A percentile compares a stretch with the other conserved stretches of the same genome.
phyloP scores from a whole-genome alignment of 108 stramenopile genomes.

The Stephanodiscus triporus region DNA sequence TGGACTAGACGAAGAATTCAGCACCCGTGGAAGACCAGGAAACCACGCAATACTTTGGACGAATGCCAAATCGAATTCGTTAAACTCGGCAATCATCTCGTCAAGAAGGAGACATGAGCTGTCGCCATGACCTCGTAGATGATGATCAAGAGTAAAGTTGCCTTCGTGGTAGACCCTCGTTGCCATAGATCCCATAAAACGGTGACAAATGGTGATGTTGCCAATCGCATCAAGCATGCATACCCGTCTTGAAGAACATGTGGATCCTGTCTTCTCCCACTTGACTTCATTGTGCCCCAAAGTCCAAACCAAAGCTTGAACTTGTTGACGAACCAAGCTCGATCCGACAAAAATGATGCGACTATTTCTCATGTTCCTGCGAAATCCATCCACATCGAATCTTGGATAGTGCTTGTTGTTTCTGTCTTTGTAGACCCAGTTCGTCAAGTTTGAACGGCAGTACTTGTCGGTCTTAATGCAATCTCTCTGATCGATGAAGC shows the following conservation, averaged over 20 bases:
- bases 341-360: slow-evolving; percentile 20
- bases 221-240: slow-evolving; percentile 9
- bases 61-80: slow-evolving; percentile 14
- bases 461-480: background rate
- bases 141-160: too few relatives aligned
- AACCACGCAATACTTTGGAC: slow-evolving; percentile 22
- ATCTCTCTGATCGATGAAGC: background rate
- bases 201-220: slow-evolving; percentile 19
- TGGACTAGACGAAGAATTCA: slow-evolving; percentile 18
- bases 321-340: slow-evolving; percentile 28
- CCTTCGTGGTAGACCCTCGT: slow-evolving; percentile 14
- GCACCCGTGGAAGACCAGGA: background rate
- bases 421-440: slow-evolving; percentile 11
- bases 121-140: slow-evolving; percentile 5
- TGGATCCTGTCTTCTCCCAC: slow-evolving; percentile 1
- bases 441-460: slow-evolving; percentile 2
- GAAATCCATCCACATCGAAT: slow-evolving; percentile 20
- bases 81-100: slow-evolving; percentile 1
- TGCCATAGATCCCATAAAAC: slow-evolving; percentile 23
- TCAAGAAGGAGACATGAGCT: slow-evolving; percentile 11
- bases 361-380: slow-evolving; percentile 16
- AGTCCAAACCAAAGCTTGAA: slow-evolving; percentile 24
- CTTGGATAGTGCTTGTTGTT: slow-evolving; percentile 21
- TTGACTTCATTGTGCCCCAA: slow-evolving; percentile 14
- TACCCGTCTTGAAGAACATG: background rate